Base-by-base conservation (phyloP, 2,329 filamentous ascomycete species). In the Cercospora sojina region DNA sequence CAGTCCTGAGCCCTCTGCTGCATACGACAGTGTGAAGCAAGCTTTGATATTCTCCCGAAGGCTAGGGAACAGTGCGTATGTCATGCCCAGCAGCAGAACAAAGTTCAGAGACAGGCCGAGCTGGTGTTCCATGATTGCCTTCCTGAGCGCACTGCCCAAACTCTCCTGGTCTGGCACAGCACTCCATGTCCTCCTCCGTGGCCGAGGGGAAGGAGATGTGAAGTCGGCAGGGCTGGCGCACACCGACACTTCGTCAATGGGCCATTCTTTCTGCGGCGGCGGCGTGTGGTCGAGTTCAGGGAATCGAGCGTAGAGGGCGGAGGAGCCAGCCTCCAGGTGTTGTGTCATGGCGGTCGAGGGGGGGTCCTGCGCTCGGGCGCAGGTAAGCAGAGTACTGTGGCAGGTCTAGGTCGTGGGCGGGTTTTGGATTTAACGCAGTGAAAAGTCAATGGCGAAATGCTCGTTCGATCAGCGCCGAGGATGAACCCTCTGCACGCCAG, bases 11-110 rank as follows among this genome's bases (percentile, higher is more conserved):
- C 43, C 49, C 4, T 64, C 58, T 7, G 82, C 76, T 0, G 87
- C 80, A 82, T 98, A 95, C 65, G 91, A 93, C 66, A 97, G 86
- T 64, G 88, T 86, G 81, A 96, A 93, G 83, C 97, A 97, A 73
- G 93, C 95, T 75, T 86, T 85, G n/a, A 93, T 96, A 75, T 91
- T 88, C 62, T 86, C 83, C 70, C 92, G 88, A 58, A 93, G 88
- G 74, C 89, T 90, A 60, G 94, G 93, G 77, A 97, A 92, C 76
- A 90, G 89, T 74, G 89, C 82, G 81, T 97, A 92, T 64, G 91
- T 88, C 70, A 96, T 87, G 77, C 90, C 88, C 70, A 97, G 87
- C 71, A 96, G 88, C 65, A 92, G 87, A 70, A 97, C 83, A 66
- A 95, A 88, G 78, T 96, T 97, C 78, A 95, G 85, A 12, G 92